Conservation (phyloP, 192 early-diverging fungal genomes). For the Lunasporangiospora selenospora region DNA sequence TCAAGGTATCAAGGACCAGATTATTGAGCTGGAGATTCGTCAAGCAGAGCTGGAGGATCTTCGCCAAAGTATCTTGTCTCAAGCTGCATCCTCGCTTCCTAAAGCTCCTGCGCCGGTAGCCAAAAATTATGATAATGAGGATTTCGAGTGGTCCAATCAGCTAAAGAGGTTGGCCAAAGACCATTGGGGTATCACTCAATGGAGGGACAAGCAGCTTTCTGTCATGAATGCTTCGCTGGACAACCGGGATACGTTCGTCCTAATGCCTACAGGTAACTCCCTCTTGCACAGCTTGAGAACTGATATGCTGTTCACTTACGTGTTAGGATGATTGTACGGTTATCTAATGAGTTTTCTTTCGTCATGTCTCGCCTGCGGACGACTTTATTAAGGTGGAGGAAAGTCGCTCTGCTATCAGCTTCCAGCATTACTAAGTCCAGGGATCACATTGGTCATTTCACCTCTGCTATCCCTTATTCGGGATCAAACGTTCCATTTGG, state of each 20-base stretch:
- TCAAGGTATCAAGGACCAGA: constrained; percentile 18
- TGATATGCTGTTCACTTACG: too few relatives aligned
- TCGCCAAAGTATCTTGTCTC: too few relatives aligned
- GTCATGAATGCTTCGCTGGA: constrained; percentile 86
- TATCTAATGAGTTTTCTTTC: too few relatives aligned
- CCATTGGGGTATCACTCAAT: constrained; percentile 53
- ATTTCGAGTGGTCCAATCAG: constrained; percentile 61
- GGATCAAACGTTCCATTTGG: constrained; percentile 87
- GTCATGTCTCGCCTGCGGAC: too few relatives aligned
- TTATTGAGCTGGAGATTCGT: constrained; percentile 16
- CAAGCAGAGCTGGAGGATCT: neutral
- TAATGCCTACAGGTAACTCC: constrained; percentile 94
- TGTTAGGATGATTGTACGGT: too few relatives aligned
- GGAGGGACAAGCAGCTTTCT: constrained; percentile 82
- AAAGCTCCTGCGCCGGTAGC: neutral
- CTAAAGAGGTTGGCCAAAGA: constrained; percentile 42
- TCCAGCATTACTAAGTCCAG: constrained; percentile 76
- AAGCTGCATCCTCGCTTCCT: too few relatives aligned
- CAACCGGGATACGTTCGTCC: constrained; percentile 87
- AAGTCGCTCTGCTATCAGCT: constrained; percentile 97
- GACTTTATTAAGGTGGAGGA: constrained; percentile 83
- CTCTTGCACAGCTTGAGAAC: too few relatives aligned
- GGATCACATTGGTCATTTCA: constrained; percentile 89
- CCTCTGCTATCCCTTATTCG: constrained; percentile 95
- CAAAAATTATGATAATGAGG: constrained; percentile 48